A percentile compares a stretch with the other conserved stretches of the same genome.
phyloP scores from a whole-genome alignment of 1,284 basidiomycete genomes.

The Ganoderma meredithae region DNA sequence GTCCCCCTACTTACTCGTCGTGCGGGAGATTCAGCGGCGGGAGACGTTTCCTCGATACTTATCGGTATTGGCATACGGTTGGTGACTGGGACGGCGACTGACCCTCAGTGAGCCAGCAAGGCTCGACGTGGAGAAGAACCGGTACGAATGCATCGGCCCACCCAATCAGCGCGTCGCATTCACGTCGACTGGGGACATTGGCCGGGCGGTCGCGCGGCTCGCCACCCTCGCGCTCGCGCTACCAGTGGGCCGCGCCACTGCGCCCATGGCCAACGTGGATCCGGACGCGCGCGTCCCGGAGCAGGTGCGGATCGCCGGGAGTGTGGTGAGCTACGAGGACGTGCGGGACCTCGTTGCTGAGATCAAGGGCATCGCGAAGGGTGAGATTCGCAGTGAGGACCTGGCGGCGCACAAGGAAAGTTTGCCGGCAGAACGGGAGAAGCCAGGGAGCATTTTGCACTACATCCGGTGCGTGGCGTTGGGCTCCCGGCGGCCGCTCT shows the following conservation, averaged over 20 bases:
- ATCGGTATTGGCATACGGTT: neutral
- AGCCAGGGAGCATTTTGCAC: slow-evolving; percentile 6
- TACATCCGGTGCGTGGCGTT: slow-evolving; percentile 12
- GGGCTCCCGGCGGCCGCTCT: neutral
- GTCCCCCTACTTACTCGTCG: neutral
- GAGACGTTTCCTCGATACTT: too few species aligned
- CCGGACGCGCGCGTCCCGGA: slow-evolving; percentile 28
- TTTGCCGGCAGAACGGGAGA: slow-evolving; percentile 1
- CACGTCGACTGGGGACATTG: slow-evolving; percentile 36
- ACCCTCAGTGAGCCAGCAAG: slow-evolving; percentile 24
- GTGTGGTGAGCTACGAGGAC: slow-evolving; percentile 16
- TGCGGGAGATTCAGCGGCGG: neutral
- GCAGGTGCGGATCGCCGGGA: slow-evolving; percentile 29
- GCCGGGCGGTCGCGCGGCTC: slow-evolving; percentile 31
- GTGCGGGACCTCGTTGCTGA: slow-evolving; percentile 14
- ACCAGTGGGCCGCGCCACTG: slow-evolving; percentile 10
- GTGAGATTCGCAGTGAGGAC: slow-evolving; percentile 18
- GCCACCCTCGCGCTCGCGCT: slow-evolving; percentile 30
- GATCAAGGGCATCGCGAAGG: slow-evolving; percentile 21
- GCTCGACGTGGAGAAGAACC: slow-evolving; percentile 29
- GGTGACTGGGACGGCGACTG: neutral
- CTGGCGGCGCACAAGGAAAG: slow-evolving; percentile 18
- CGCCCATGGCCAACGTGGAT: slow-evolving; percentile 18
- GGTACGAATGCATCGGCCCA: slow-evolving; percentile 27
- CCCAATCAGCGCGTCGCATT: slow-evolving; percentile 24